These are phyloP conservation scores for Podaxis carcinomalis DNA, from an alignment of 768 basidiomycete genomes.

Conservation along the genomic window DNA sequence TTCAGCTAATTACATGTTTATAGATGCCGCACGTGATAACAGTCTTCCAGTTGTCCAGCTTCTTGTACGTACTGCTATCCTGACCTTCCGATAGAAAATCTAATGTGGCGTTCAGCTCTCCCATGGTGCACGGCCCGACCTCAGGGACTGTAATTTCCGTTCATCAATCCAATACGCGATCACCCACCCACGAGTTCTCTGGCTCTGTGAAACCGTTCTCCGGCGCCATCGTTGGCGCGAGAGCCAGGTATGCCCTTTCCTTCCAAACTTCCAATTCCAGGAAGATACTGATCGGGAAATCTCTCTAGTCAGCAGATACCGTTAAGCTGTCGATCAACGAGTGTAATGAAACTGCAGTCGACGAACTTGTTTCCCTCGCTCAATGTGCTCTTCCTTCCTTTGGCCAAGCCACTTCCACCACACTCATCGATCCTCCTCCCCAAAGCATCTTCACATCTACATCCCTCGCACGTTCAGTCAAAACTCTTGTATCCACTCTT, in stretches of 20 bases:
- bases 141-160: constrained; percentile 67
- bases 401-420: constrained; percentile 15
- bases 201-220: constrained; percentile 65
- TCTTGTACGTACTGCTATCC: constrained; percentile 43
- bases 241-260: constrained; percentile 41
- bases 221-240: constrained; percentile 60
- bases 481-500: constrained; percentile 53
- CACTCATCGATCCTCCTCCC: constrained; percentile 37
- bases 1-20: constrained; percentile 13
- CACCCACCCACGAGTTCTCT: constrained; percentile 57
- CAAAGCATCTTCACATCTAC: constrained; percentile 37
- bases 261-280: constrained; percentile 7
- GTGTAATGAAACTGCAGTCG: constrained; percentile 15
- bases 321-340: constrained; percentile 24
- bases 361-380: constrained; percentile 33
- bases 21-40: constrained; percentile 77
- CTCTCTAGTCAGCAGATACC: constrained; percentile 33
- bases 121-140: constrained; percentile 70
- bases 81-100: neutral
- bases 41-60: constrained; percentile 60
- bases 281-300: constrained; percentile 14
- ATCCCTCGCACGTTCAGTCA: constrained; percentile 38
- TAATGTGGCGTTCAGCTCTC: constrained; percentile 40
- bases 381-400: constrained; percentile 29
- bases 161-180: constrained; percentile 70